Evolutionary conservation across 2,329 filamentous ascomycete species (phyloP), one percentile per base, ranked within the genome.

Genomic region (Pyrenophora graminea): DNA sequence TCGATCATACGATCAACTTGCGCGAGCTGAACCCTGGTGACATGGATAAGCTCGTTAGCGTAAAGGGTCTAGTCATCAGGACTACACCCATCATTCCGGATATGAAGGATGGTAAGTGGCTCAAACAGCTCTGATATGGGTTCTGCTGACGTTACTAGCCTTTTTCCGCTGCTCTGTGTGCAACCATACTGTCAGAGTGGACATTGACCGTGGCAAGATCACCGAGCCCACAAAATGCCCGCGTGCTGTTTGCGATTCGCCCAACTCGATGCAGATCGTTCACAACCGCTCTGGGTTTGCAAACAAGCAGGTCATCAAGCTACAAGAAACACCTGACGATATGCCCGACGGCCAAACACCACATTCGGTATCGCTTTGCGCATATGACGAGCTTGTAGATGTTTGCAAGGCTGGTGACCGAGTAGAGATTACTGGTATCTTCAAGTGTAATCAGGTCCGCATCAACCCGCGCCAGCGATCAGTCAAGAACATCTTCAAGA

Each of bases 281-380:
- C 94, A 99, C 79, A 99, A 99, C 74, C 87, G 94, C 54, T 97
- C 91, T 62, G 84, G 85, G 7, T 99, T 99, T 67, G 88, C 92
- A 48, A 94, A 99, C 73, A 99, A 99, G 79, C 94, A 99, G 72
- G 91, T 99, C 53, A 96, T 99, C 77, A 99, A 99, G 74, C 81
- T 99, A 34, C 94, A 99, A 75, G 94, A 99, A 75, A 99, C 94
- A 0, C 94, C 94, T 0, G 94, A 99, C 73, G 90, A 86, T 32
- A 89, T 99, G 15, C 94, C 94, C 41, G 89, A 96, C 60, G 94
- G 94, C 15, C 94, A 99, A 76, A 99, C 94, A 17, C 94, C 94
- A 12, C 94, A 99, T 74, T 96, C 93, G 0, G 94, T 99, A 21
- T 97, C 93, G 0, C 85, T 99, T 42, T 97, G 93, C 67, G 90